Base-by-base conservation (phyloP, 345 rosid genomes). In the Eucalyptus coolabah region DNA sequence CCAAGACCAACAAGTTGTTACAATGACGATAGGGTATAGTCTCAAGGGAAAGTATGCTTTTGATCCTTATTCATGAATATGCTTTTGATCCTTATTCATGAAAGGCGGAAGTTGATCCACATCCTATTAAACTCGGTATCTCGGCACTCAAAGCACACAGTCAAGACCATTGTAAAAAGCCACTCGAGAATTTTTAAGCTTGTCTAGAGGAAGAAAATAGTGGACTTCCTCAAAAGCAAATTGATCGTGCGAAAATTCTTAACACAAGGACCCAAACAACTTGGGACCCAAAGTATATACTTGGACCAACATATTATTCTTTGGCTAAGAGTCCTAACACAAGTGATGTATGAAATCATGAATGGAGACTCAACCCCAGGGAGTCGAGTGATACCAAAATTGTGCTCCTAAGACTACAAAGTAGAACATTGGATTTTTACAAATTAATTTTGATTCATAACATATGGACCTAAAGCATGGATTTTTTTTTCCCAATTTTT, bases 101-200 rank as follows among this genome's bases (percentile, higher is more conserved):
- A 37, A 37, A 72, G 45, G 45, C 40, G 1, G 40, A 37, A 72
- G 82, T 37, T 72, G 45, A 37, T 37, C 45, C 82, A 5, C 40
- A 10, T 6, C 83, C 45, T 37, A 19, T 26, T 18, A 19, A 37
- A 19, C 12, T 37, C 5, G 8, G 14, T 9, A 18, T 69, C 44
- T 9, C 9, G 3, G 4, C 2, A 5, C 81, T 69, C 4, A 4
- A 72, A 37, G 8, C 8, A 2, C 13, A 2, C 10, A 6, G 5
- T 37, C 5, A 2, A 5, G 83, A 72, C 28, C 83, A 2, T 18
- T 72, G 28, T 18, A 72, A 2, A 18, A 21, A 21, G 83, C 11
- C 83, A 72, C 37, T 34, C 7, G 10, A 34, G 44, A 69, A 32
- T 72, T 40, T 72, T 72, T 21, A 21, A 72, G 26, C 15, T 72